Conservation (phyloP, 805 yeast species). For the Candida jianshihensis region DNA sequence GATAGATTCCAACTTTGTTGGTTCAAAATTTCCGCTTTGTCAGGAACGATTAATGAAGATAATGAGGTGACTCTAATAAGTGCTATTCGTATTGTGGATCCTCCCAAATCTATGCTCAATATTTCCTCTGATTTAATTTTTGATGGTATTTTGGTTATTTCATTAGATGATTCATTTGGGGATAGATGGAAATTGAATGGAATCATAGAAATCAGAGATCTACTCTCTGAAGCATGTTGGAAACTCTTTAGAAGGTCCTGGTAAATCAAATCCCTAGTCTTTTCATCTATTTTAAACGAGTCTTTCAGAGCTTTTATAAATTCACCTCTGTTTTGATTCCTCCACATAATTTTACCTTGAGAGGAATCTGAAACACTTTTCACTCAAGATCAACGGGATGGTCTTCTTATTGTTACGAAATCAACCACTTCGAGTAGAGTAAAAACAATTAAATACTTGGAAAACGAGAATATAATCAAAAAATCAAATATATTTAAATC, state of each 20-base stretch:
- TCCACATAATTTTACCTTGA: too few species aligned
- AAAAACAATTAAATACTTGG: too few species aligned
- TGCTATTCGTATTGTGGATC: conserved; percentile 42
- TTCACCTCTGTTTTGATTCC: too few species aligned
- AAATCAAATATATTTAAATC: too few species aligned
- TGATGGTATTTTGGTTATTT: too few species aligned
- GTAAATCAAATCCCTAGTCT: neutral
- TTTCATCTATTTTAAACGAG: neutral
- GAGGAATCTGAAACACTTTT: neutral
- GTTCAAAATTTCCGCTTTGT: neutral
- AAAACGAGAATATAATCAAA: too few species aligned
- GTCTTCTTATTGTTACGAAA: too few species aligned
- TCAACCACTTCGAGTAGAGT: too few species aligned
- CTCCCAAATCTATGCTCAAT: conserved; percentile 49
- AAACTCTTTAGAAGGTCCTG: neutral
- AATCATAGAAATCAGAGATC: conserved; percentile 11
- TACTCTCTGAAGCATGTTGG: neutral
- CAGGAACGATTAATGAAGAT: neutral
- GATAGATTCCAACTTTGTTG: conserved; percentile 10
- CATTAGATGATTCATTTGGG: neutral
- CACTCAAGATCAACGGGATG: too few species aligned
- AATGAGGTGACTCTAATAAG: conserved; percentile 10
- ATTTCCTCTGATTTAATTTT: too few species aligned
- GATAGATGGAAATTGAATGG: conserved; percentile 4
- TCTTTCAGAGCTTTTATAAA: too few species aligned